A percentile compares a stretch with the other conserved stretches of the same genome.
phyloP scores from a whole-genome alignment of 228 moss, liverwort and hornwort genomes.

The Sphagnum fallax region DNA sequence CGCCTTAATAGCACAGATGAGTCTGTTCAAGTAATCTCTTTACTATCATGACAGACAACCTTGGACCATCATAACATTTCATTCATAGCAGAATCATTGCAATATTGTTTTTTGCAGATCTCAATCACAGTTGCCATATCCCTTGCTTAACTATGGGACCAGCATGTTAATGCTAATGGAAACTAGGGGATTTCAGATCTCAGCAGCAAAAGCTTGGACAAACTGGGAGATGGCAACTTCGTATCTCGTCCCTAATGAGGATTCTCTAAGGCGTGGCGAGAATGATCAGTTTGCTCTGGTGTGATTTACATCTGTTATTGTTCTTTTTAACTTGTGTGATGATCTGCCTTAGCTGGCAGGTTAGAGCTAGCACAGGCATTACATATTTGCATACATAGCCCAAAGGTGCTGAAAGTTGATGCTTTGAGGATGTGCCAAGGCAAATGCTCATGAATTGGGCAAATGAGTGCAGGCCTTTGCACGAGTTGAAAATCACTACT shows the following conservation, averaged over 20 bases:
- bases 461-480: constrained; percentile 67
- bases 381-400: no score
- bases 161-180: not conserved
- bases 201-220: constrained; percentile 95
- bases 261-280: constrained; percentile 63
- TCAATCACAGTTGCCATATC: no score
- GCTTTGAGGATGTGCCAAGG: no score
- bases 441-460: not conserved
- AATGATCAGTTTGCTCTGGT: constrained; percentile 85
- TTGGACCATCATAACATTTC: not conserved
- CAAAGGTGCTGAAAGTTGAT: no score
- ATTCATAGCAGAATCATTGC: not conserved
- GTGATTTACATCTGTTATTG: not conserved
- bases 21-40: constrained; percentile 11
- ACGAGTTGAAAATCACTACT: constrained; percentile 93
- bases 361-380: no score
- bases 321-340: no score
- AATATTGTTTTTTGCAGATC: not conserved
- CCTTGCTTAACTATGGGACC: not conserved
- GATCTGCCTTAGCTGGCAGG: no score
- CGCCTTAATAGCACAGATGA: constrained; percentile 68
- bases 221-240: constrained; percentile 99
- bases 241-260: constrained; percentile 61
- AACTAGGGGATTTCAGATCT: constrained; percentile 51
- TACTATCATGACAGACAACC: no score